A percentile compares a stretch with the other conserved stretches of the same genome.
Conservation (phyloP, 2,329 filamentous ascomycete species). For the Fusarium marasasianum region DNA sequence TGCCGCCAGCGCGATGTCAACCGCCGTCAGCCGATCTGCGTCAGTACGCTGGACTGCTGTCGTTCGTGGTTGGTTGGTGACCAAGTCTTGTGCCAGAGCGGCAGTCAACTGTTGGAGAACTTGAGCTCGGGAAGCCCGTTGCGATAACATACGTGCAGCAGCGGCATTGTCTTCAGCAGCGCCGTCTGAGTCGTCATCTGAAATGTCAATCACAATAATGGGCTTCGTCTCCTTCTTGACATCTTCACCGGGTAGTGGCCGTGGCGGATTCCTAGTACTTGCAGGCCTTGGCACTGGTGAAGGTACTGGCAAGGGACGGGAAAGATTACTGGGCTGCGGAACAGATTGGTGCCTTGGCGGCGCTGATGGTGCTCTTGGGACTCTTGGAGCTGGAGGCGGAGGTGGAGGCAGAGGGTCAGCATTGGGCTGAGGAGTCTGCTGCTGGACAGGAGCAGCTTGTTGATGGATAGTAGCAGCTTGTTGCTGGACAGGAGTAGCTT, state of each 20-base stretch:
- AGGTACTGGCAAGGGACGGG: neutral
- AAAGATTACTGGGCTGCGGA: neutral
- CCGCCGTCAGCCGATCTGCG: neutral
- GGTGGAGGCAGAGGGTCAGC: neutral
- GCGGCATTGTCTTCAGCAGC: neutral
- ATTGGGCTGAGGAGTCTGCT: neutral
- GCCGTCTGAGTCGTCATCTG: neutral
- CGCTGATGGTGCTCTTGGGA: neutral
- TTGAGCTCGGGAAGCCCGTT: neutral
- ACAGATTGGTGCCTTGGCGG: neutral
- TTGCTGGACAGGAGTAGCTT: too few relatives aligned
- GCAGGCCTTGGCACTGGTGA: neutral
- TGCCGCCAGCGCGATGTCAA: neutral
- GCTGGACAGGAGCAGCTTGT: neutral
- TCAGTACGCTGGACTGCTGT: neutral
- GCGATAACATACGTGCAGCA: neutral
- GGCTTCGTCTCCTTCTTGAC: neutral
- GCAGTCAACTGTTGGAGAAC: neutral
- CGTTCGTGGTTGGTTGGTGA: neutral
- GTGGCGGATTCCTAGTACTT: neutral
- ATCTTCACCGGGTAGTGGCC: neutral
- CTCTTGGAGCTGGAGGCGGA: neutral
- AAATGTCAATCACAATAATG: neutral
- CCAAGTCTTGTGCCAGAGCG: neutral
- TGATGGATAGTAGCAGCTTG: too few relatives aligned